A percentile compares a stretch with the other conserved stretches of the same genome.
Conservation (phyloP, 2,329 filamentous ascomycete species). For the Parascedosporium putredinis region DNA sequence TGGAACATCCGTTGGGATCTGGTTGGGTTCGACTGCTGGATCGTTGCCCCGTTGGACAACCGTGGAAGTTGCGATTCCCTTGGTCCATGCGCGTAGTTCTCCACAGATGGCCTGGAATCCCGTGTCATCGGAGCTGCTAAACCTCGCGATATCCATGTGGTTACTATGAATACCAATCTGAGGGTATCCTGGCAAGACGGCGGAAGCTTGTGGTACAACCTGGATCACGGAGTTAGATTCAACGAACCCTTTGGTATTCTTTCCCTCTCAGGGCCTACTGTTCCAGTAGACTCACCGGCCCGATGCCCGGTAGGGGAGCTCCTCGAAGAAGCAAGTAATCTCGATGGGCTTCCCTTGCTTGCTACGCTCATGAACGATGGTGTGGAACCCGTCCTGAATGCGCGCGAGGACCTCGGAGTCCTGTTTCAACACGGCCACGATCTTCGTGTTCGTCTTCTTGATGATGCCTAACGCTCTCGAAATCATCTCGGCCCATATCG, state of each 20-base stretch:
- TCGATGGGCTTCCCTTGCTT: slow-evolving; percentile 14
- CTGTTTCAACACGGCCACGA: neutral
- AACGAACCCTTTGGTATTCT: too few relatives aligned
- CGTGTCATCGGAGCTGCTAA: slow-evolving; percentile 13
- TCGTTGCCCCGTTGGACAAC: neutral
- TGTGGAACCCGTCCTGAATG: slow-evolving; percentile 19
- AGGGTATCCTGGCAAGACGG: slow-evolving; percentile 20
- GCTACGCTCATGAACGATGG: slow-evolving; percentile 15
- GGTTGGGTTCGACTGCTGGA: neutral
- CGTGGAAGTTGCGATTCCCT: too few relatives aligned
- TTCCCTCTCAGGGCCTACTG: too few relatives aligned
- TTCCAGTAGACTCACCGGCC: slow-evolving; percentile 13
- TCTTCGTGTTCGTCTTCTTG: neutral
- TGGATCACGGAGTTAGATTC: neutral
- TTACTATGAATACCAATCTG: slow-evolving; percentile 18
- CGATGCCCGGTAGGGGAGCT: slow-evolving; percentile 15
- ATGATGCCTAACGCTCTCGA: neutral
- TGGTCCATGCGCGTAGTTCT: slow-evolving; percentile 15
- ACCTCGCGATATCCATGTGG: slow-evolving; percentile 18
- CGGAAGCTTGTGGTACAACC: slow-evolving; percentile 7
- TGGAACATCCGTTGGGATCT: neutral
- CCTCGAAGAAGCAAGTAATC: slow-evolving; percentile 19
- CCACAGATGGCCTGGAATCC: slow-evolving; percentile 16
- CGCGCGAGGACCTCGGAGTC: slow-evolving; percentile 20
- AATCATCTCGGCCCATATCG: neutral